Base-by-base conservation (phyloP, 805 yeast species). In the Starmera quercuum region DNA sequence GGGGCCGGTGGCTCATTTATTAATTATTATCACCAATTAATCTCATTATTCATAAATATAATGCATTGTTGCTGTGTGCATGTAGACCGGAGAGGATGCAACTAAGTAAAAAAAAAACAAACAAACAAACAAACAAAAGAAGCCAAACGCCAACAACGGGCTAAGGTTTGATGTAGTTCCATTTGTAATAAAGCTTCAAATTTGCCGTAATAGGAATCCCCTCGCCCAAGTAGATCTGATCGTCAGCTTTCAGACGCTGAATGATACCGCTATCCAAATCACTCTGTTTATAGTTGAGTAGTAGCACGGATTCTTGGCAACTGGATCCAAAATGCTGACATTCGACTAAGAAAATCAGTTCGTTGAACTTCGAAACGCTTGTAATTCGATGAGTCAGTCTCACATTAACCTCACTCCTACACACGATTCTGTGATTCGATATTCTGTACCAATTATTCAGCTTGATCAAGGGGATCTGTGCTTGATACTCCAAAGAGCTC, bases 381-480 rank as follows among this genome's bases (percentile, higher is more conserved):
- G 6, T 6, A 23, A 23, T 10, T 12, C 12, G 6, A 23, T 23
- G 26, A 12, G 26, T 23, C 13, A 14, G 26, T 23, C 6, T 6
- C n/a, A n/a, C n/a, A 7, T 6, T 23, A 12, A 9, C 12, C 7
- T 6, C 6, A 23, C 13, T 9, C 6, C 10, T 23, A 23, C 12
- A 12, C 12, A 26, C 18, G 19, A 26, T 26, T 5, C 17, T 16
- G 3, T 15, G 19, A 3, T 15, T 26, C 17, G 29, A 10, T 10
- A 46, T 40, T 15, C 36, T 39, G 26, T 45, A 46, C 54, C 51
- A 47, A 26, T 42, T 42, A 23, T 42, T 47, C 7, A 50, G 31
- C 7, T 38, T 34, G 4, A 40, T 32, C 2, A 50, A 15, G 4
- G 53, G 51, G 11, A 38, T 20, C 12, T 47, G 44, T 26, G 19